These are phyloP conservation scores for Aspergillus heteromorphus DNA, from an alignment of 495 filamentous ascomycete genomes.

Conservation along the genomic window DNA sequence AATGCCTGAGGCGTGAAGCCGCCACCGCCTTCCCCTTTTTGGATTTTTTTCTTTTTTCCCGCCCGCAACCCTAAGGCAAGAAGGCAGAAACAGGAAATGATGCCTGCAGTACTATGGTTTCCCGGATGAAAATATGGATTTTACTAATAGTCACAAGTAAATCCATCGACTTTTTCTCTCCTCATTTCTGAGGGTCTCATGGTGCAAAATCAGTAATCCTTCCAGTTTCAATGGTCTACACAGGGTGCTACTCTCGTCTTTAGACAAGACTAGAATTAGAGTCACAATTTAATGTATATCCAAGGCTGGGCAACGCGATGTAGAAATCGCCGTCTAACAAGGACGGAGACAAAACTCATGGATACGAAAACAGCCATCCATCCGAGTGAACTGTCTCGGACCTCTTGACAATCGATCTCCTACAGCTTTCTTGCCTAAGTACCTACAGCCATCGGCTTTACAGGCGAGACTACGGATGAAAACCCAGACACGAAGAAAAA, in stretches of 20 bases:
- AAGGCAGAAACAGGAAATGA: constrained; percentile 6
- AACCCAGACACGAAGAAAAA: neutral
- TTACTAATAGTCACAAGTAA: no score
- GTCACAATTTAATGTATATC: neutral
- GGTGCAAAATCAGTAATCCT: no score
- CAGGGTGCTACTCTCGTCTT: no score
- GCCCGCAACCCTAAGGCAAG: constrained; percentile 3
- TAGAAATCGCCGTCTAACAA: neutral
- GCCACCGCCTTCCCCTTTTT: neutral
- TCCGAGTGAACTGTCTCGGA: no score
- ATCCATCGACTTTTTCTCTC: no score
- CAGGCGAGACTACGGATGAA: neutral
- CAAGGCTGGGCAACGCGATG: neutral
- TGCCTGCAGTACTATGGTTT: no score
- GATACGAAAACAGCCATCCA: neutral
- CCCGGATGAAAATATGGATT: no score
- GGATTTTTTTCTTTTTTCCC: neutral
- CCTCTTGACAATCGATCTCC: no score
- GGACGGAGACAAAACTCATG: neutral
- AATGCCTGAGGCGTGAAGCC: constrained; percentile 15
- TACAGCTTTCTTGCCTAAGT: no score
- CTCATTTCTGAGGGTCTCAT: no score
- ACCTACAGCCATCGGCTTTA: neutral
- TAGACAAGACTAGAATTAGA: neutral
- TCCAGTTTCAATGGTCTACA: neutral